These are phyloP conservation scores for Backusella luteola DNA, from an alignment of 192 early-diverging fungal genomes.

Conservation along the genomic window DNA sequence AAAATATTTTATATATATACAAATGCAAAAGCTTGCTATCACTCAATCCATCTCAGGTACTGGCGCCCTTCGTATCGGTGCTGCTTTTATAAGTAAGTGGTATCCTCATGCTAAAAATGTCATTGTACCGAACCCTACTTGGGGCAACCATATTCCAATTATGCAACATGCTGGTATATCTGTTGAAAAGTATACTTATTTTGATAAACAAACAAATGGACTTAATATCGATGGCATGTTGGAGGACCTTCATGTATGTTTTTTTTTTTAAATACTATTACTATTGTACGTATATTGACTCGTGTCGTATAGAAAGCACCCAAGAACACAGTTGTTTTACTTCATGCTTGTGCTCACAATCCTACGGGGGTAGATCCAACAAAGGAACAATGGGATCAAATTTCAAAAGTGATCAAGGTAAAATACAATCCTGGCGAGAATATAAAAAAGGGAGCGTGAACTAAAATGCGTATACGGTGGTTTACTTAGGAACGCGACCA, in stretches of 20 bases:
- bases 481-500: slow-evolving; percentile 58
- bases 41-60: slow-evolving; percentile 98
- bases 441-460: not conserved
- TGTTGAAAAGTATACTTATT: slow-evolving; percentile 90
- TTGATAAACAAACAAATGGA: slow-evolving; percentile 87
- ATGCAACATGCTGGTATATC: slow-evolving; percentile 88
- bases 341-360: slow-evolving; percentile 99
- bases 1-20: not conserved
- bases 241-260: slow-evolving; percentile 74
- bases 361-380: slow-evolving; percentile 99
- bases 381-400: slow-evolving; percentile 84
- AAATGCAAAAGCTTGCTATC: slow-evolving; percentile 56
- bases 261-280: not conserved
- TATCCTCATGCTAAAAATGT: slow-evolving; percentile 82
- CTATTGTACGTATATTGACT: not conserved
- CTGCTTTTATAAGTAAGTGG: slow-evolving; percentile 81
- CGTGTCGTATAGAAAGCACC: slow-evolving; percentile 65
- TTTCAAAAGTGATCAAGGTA: slow-evolving; percentile 72
- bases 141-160: slow-evolving; percentile 96
- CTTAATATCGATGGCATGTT: slow-evolving; percentile 91
- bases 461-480: not conserved
- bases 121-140: slow-evolving; percentile 90
- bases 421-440: not conserved
- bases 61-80: slow-evolving; percentile 92
- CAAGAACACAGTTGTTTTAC: slow-evolving; percentile 80